Percentiles rank a stretch among this genome's conserved stretches.
phyloP scores from a whole-genome alignment of 352 stramenopile species.

The Phytophthora fragariae region DNA sequence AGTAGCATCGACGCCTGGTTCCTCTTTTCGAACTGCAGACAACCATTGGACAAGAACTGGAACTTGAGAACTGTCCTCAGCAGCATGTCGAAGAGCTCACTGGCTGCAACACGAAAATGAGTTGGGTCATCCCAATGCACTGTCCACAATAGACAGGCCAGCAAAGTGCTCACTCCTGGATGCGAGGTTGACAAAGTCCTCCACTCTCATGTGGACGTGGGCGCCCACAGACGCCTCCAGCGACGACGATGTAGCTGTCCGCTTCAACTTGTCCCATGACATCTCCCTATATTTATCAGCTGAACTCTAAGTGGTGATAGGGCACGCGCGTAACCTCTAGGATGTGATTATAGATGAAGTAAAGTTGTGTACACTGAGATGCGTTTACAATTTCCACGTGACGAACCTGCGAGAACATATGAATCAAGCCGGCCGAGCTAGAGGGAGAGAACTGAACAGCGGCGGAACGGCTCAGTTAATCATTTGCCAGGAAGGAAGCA shows the following conservation, averaged over 20 bases:
- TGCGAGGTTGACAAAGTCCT: slow-evolving; percentile 13
- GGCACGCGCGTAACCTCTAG: neutral
- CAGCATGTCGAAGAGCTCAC: slow-evolving; percentile 35
- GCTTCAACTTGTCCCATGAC: slow-evolving; percentile 2
- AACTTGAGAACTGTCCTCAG: slow-evolving; percentile 34
- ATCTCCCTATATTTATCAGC: neutral
- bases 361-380: too few relatives aligned
- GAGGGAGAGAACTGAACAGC: neutral
- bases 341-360: neutral
- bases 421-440: neutral
- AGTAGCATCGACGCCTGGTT: slow-evolving; percentile 3
- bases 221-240: slow-evolving; percentile 5
- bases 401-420: neutral
- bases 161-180: slow-evolving; percentile 3
- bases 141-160: neutral
- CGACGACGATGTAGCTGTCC: slow-evolving; percentile 22
- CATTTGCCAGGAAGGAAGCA: neutral
- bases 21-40: slow-evolving; percentile 13
- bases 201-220: slow-evolving; percentile 9
- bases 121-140: neutral
- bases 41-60: slow-evolving; percentile 35
- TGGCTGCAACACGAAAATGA: slow-evolving; percentile 1
- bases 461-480: neutral
- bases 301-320: neutral
- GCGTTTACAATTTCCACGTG: neutral